Conservation (phyloP, 2,329 filamentous ascomycete species). For the Tolypocladium sp. region DNA sequence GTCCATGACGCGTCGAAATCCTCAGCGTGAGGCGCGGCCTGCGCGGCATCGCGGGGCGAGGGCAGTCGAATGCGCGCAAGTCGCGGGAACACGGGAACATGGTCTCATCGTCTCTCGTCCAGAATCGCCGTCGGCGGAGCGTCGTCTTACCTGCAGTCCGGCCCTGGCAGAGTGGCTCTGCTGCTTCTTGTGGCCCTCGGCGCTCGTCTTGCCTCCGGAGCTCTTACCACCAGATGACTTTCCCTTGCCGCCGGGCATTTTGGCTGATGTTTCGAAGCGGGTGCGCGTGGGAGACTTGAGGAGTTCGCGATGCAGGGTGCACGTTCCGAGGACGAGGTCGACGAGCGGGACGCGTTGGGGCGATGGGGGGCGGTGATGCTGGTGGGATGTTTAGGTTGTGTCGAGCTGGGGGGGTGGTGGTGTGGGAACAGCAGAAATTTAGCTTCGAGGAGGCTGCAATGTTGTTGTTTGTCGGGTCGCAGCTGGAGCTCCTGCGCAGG, state of each 20-base stretch:
- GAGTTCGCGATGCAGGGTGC: background rate
- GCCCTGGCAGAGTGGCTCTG: constrained; percentile 95
- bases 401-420: constrained; percentile 4
- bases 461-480: constrained; percentile 5
- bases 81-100: background rate
- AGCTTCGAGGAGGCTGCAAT: constrained; percentile 6
- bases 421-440: constrained; percentile 11
- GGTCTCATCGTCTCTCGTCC: background rate
- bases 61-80: constrained; percentile 12
- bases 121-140: constrained; percentile 1
- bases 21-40: background rate
- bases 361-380: constrained; percentile 1
- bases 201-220: constrained; percentile 64
- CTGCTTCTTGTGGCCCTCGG: constrained; percentile 68
- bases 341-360: constrained; percentile 1
- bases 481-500: background rate
- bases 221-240: constrained; percentile 86
- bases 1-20: constrained; percentile 4
- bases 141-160: constrained; percentile 71
- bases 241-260: constrained; percentile 84
- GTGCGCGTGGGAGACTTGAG: background rate
- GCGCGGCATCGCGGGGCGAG: background rate
- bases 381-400: constrained; percentile 2
- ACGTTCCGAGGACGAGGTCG: background rate
- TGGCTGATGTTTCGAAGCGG: background rate